Conservation (phyloP, 2,329 filamentous ascomycete genomes). For the Aspergillus neotritici region DNA sequence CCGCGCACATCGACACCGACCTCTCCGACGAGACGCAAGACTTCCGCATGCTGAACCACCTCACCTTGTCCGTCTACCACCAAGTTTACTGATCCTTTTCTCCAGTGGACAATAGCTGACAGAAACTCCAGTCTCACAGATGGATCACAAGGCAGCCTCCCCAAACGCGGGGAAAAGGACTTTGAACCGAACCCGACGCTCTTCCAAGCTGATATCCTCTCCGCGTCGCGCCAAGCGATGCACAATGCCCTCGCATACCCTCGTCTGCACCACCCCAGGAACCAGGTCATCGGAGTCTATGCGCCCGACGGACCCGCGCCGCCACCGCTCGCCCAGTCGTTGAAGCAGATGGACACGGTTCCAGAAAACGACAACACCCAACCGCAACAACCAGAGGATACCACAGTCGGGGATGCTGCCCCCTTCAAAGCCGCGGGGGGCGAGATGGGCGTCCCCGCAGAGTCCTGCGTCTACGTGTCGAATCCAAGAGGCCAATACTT, state of each 20-base stretch:
- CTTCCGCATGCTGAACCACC: conserved; percentile 65
- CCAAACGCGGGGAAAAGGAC: conserved; percentile 92
- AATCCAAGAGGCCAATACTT: conserved; percentile 67
- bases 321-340: conserved; percentile 4
- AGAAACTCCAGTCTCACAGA: conserved; percentile 26
- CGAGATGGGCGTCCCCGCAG: conserved; percentile 21
- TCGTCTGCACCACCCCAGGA: conserved; percentile 64
- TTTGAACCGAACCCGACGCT: conserved; percentile 89
- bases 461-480: conserved; percentile 58
- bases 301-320: conserved; percentile 53
- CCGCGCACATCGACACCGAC: conserved; percentile 51
- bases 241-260: conserved; percentile 76
- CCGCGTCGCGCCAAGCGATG: conserved; percentile 79
- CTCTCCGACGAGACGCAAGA: conserved; percentile 79
- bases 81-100: not conserved
- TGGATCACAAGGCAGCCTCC: conserved; percentile 48
- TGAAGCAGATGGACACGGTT: conserved; percentile 12
- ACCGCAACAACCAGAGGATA: conserved; percentile 9
- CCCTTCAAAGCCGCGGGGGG: conserved; percentile 8
- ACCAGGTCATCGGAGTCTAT: conserved; percentile 65
- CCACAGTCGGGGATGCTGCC: conserved; percentile 4
- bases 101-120: conserved; percentile 2
- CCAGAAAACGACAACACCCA: conserved; percentile 6
- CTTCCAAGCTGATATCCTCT: conserved; percentile 70
- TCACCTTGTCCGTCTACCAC: conserved; percentile 43